These are phyloP conservation scores for Annulohypoxylon truncatum DNA, from an alignment of 2,329 filamentous ascomycete species.

Conservation along the genomic window DNA sequence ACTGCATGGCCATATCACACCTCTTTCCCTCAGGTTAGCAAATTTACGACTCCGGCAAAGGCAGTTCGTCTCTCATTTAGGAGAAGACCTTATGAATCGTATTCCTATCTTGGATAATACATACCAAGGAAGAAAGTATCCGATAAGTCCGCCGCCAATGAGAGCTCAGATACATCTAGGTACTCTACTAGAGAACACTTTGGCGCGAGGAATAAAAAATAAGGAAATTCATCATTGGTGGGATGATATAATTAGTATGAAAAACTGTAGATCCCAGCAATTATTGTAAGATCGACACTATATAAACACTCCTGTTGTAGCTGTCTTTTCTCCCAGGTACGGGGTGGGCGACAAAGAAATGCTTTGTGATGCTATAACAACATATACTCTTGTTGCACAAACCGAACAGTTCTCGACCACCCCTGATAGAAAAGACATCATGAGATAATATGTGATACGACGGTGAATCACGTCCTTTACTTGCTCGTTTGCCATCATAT, in stretches of 20 bases:
- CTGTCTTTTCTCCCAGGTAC: not conserved
- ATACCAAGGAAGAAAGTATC: not conserved
- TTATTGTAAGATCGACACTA: not conserved
- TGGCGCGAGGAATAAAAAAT: not conserved
- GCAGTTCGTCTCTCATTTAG: not conserved
- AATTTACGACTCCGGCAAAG: not conserved
- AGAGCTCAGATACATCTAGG: not conserved
- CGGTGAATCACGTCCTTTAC: not conserved
- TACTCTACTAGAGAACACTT: not conserved
- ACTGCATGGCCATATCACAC: slow-evolving; percentile 29
- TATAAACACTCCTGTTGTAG: not conserved
- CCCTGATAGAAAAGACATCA: not conserved
- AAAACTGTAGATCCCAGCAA: not conserved
- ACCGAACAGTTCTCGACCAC: not conserved
- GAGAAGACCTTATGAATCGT: not conserved
- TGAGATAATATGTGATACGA: slow-evolving; percentile 8
- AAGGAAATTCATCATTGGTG: not conserved
- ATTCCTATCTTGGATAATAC: not conserved
- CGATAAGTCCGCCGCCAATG: not conserved
- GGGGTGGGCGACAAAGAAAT: not conserved
- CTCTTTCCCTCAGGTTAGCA: slow-evolving; percentile 1
- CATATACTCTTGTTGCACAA: slow-evolving; percentile 1
- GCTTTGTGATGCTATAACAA: not conserved
- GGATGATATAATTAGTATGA: not conserved
- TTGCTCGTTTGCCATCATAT: not conserved